Conservation (phyloP, 192 early-diverging fungal genomes). For the Rhizoclosmatium globosum region DNA sequence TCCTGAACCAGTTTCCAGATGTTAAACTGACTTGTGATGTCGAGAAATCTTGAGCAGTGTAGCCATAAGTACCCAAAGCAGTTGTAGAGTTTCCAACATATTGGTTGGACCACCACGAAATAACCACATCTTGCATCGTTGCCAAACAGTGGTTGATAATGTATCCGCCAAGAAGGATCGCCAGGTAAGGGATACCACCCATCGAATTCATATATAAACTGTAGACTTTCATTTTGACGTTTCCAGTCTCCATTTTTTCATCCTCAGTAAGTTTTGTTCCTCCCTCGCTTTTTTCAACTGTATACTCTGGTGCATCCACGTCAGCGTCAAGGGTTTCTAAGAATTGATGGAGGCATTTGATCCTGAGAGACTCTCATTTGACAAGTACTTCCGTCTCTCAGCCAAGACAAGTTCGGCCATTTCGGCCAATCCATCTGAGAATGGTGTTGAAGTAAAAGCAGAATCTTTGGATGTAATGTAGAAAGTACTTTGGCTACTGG, state of each 20-base stretch:
- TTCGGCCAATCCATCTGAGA: constrained; percentile 5
- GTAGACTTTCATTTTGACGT: constrained; percentile 30
- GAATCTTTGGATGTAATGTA: too few species aligned
- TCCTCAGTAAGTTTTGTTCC: constrained; percentile 30
- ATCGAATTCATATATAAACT: constrained; percentile 28
- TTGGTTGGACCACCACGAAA: constrained; percentile 38
- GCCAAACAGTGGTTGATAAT: constrained; percentile 2
- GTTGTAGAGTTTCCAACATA: not conserved
- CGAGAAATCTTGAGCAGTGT: too few species aligned
- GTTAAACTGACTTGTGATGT: too few species aligned
- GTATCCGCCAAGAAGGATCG: constrained; percentile 29
- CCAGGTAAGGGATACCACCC: constrained; percentile 32
- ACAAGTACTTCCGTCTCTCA: constrained; percentile 14
- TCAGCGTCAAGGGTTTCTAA: not conserved
- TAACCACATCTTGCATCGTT: constrained; percentile 7
- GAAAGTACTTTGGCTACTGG: not conserved
- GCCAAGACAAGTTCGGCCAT: constrained; percentile 1
- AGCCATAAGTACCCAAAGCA: too few species aligned
- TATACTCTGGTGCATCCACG: constrained; percentile 3
- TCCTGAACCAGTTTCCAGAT: not conserved
- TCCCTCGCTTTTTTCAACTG: constrained; percentile 10
- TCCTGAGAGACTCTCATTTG: not conserved
- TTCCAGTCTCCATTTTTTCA: constrained; percentile 33
- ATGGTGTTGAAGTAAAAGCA: constrained; percentile 9
- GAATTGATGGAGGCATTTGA: not conserved